Percentiles rank a stretch among this genome's conserved stretches.
Conservation (phyloP, 306 rosid genomes). For the Parietaria judaica region DNA sequence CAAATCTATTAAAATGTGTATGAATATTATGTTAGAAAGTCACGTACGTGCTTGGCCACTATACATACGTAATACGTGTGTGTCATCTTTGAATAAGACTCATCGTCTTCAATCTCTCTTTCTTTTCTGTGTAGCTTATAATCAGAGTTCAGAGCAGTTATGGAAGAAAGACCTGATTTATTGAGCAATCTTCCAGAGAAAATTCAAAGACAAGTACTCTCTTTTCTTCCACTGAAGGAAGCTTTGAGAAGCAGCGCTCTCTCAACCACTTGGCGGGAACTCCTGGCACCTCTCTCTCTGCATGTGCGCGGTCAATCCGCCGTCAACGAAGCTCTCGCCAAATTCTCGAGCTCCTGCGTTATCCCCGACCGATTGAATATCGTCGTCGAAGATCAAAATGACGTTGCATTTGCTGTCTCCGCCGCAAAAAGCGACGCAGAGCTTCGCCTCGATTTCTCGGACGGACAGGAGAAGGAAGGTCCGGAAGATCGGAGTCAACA, state of each 20-base stretch:
- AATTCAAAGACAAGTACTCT: constrained; percentile 5
- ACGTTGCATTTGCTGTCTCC: background rate
- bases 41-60: too few species aligned
- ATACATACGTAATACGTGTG: too few species aligned
- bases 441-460: constrained; percentile 13
- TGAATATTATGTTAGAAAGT: too few species aligned
- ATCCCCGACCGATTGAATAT: constrained; percentile 12
- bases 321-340: background rate
- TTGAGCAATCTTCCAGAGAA: constrained; percentile 19
- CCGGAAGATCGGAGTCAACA: too few species aligned
- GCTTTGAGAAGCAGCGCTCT: constrained; percentile 18
- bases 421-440: constrained; percentile 20
- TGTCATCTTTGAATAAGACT: too few species aligned
- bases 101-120: too few species aligned
- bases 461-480: too few species aligned
- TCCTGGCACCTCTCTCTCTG: constrained; percentile 14
- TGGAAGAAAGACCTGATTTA: constrained; percentile 13
- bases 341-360: constrained; percentile 12
- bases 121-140: too few species aligned
- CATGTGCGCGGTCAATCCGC: background rate
- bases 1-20: too few species aligned
- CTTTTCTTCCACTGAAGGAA: constrained; percentile 23
- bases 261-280: constrained; percentile 15
- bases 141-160: background rate
- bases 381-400: background rate